Evolutionary conservation across 2,329 filamentous ascomycete species (phyloP).

Genomic region (Sarocladium brachiariae): DNA sequence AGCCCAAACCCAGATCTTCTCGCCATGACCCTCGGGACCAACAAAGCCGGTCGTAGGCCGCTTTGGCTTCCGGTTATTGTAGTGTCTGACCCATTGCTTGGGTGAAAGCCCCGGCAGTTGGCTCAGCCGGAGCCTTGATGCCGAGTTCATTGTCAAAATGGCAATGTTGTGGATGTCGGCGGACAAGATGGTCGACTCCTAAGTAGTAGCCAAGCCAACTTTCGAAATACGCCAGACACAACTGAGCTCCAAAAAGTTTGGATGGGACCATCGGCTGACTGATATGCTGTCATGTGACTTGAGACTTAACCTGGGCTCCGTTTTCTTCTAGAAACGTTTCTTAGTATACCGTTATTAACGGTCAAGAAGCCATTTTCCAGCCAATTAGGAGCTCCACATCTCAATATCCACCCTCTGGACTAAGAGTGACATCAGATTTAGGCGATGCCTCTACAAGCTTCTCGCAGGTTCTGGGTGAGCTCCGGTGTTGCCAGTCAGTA

Average conservation of each 20-base stretch:
- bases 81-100: slow-evolving; percentile 31
- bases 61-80: slow-evolving; percentile 15
- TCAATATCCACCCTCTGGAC: slow-evolving; percentile 17
- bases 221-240: not conserved
- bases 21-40: slow-evolving; percentile 39
- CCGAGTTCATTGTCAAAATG: slow-evolving; percentile 29
- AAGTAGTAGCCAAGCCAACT: not conserved
- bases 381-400: slow-evolving; percentile 18
- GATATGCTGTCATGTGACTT: slow-evolving; percentile 19
- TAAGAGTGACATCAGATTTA: slow-evolving; percentile 26
- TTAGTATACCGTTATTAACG: not conserved
- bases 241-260: not conserved
- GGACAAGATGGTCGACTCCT: not conserved
- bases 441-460: slow-evolving; percentile 22
- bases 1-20: slow-evolving; percentile 50
- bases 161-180: not conserved
- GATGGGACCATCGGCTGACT: not conserved
- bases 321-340: not conserved
- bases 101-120: slow-evolving; percentile 36
- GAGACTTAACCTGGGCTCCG: not conserved
- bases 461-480: slow-evolving; percentile 21
- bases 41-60: slow-evolving; percentile 18
- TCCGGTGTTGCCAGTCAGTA: slow-evolving; percentile 15
- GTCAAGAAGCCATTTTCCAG: not conserved
- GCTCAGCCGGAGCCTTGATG: slow-evolving; percentile 27